Evolutionary conservation across 768 basidiomycete species (phyloP).

Genomic region (Phanerodontia chrysosporium): DNA sequence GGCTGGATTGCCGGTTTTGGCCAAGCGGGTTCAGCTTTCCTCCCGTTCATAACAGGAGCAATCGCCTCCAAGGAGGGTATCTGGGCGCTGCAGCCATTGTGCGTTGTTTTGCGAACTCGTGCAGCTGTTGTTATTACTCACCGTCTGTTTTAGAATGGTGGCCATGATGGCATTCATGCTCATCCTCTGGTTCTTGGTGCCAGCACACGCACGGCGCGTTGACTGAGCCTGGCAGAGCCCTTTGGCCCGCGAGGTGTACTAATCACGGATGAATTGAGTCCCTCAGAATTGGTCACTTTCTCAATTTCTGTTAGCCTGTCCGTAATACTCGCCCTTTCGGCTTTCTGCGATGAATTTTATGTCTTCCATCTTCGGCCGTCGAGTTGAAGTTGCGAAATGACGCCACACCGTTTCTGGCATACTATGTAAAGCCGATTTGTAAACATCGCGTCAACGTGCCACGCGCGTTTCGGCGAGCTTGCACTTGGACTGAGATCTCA

Average conservation of each 20-base stretch:
- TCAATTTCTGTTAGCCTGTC: no score
- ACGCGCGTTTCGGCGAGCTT: not conserved
- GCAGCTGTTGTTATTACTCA: no score
- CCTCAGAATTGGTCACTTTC: no score
- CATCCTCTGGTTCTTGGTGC: conserved; percentile 16
- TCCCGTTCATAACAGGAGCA: conserved; percentile 49
- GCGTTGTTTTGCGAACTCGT: no score
- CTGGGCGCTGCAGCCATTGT: conserved; percentile 45
- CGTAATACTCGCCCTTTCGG: no score
- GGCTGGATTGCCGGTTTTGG: conserved; percentile 54
- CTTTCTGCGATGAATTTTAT: no score
- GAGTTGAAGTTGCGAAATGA: no score
- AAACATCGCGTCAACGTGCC: not conserved
- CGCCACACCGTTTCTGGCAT: no score
- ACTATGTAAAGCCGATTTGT: not conserved
- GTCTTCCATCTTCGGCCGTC: no score
- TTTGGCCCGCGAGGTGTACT: no score
- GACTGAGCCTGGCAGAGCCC: conserved; percentile 1
- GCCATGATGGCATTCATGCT: conserved; percentile 15
- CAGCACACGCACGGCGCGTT: conserved; percentile 5
- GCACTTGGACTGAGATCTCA: no score
- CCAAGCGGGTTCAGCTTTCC: conserved; percentile 43
- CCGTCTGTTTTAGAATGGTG: conserved; percentile 9
- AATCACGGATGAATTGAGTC: no score
- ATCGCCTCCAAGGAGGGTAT: conserved; percentile 40